These are phyloP conservation scores for Yarrowia deformans DNA, from an alignment of 805 yeast species.

Conservation along the genomic window DNA sequence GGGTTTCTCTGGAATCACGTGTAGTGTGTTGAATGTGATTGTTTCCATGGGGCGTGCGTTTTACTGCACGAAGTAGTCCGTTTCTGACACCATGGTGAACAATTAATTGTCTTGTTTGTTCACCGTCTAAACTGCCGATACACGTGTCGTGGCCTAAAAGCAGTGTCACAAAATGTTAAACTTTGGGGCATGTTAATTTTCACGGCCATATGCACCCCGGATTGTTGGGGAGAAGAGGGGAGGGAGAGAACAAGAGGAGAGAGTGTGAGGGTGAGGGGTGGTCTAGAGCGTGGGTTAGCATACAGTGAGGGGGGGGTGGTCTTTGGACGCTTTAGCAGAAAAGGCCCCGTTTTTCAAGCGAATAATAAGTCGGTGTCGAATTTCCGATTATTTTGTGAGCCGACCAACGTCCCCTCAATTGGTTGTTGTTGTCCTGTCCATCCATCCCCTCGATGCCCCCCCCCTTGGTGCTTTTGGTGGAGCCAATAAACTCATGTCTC, in stretches of 20 bases:
- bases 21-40: not conserved
- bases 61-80: too few species aligned
- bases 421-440: too few species aligned
- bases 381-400: not conserved
- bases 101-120: not conserved
- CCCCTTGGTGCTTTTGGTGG: constrained; percentile 11
- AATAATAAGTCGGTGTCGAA: not conserved
- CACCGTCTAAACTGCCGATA: not conserved
- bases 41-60: too few species aligned
- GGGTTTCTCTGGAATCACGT: not conserved
- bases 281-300: constrained; percentile 7
- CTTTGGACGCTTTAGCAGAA: not conserved
- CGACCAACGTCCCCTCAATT: too few species aligned
- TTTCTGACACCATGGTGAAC: too few species aligned
- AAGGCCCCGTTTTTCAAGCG: not conserved
- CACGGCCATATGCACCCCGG: constrained; percentile 38
- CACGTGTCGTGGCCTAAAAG: constrained; percentile 22
- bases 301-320: not conserved
- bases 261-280: constrained; percentile 2
- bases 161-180: constrained; percentile 8
- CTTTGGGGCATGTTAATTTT: constrained; percentile 29
- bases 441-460: constrained; percentile 5
- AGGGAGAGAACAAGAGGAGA: not conserved
- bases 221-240: constrained; percentile 30
- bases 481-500: constrained; percentile 34